These are phyloP conservation scores for Tetracladium setigerum DNA, from an alignment of 495 filamentous ascomycete species.

Conservation along the genomic window DNA sequence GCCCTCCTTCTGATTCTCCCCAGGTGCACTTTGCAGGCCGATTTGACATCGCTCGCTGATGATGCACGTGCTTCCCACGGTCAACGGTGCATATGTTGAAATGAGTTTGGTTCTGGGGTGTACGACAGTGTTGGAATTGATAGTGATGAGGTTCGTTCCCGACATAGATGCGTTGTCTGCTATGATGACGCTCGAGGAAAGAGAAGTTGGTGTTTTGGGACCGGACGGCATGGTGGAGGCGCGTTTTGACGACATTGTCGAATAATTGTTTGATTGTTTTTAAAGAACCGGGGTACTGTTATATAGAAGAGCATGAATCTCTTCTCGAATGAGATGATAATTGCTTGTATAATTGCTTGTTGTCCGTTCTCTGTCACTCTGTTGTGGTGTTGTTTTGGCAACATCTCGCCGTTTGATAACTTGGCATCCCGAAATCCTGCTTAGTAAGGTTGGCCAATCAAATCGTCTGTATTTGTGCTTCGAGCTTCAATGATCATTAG, in stretches of 20 bases:
- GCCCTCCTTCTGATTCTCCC: constrained; percentile 8
- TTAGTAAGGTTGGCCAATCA: no score
- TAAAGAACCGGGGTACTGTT: neutral
- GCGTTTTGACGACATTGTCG: constrained; percentile 35
- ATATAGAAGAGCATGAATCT: neutral
- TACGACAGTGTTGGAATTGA: constrained; percentile 66
- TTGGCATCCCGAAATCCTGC: no score
- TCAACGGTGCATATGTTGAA: constrained; percentile 59
- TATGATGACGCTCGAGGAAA: constrained; percentile 63
- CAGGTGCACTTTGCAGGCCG: constrained; percentile 32
- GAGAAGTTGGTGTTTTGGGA: constrained; percentile 59
- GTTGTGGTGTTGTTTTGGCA: no score
- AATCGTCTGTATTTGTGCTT: no score
- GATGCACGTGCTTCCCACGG: constrained; percentile 65
- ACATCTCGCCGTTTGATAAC: no score
- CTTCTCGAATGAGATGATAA: no score
- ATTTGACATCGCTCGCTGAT: constrained; percentile 64
- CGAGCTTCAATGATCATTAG: neutral
- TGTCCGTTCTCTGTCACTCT: no score
- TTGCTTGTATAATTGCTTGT: no score
- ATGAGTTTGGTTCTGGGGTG: constrained; percentile 73
- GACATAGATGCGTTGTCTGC: constrained; percentile 67
- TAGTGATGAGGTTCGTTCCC: constrained; percentile 63
- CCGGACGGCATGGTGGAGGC: constrained; percentile 40
- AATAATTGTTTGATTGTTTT: neutral